Evolutionary conservation across 2,329 filamentous ascomycete genomes (phyloP), one percentile per base, ranked within the genome.

Genomic region (Akanthomyces lecanii): DNA sequence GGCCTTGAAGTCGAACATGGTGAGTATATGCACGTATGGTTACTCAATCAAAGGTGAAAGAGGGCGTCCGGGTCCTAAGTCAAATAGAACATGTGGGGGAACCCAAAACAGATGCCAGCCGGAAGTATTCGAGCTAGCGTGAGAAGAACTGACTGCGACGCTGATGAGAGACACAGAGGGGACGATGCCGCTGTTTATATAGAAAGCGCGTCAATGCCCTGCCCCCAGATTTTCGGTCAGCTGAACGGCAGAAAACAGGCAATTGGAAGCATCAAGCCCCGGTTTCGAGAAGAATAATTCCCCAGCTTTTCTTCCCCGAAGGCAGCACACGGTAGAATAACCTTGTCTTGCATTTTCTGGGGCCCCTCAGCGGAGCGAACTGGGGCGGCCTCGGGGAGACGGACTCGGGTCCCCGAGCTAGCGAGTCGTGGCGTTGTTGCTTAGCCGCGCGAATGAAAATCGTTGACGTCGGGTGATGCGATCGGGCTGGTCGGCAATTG

Each of bases 1-100:
- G 12, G 38, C 53, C 14, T 58, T 61, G 33, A 64, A 59, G 50
- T 38, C 50, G 28, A 47, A 36, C 63, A 64, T 64, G 45, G 11
- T 48, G 10, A 61, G 10, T 14, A 38, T 51, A 6, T 38, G 28
- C 36, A 21, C 5, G 56, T 16, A 4, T 25, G 14, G n/a, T 45
- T 36, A 11, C 33, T 53, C 40, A 47, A 47, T 18, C 21, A 30
- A 25, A 52, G 44, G 40, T 21, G 23, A 25, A 53, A 53, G 11
- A 52, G 38, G 51, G 59, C 21, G 51, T 45, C 30, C 18, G 4
- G 3, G 51, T n/a, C 23, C 30, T 47, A 4, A 48, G 47, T 33
- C 54, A 44, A 47, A 38, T 16, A 42, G 36, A 28, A 51, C 56
- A 50, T 61, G 60, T 62, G 60, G 51, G 52, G 45, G 14, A 56